Evolutionary conservation across 768 basidiomycete species (phyloP), one percentile per base, ranked within the genome.

Genomic region (Chalciporus sphaerocephalus): DNA sequence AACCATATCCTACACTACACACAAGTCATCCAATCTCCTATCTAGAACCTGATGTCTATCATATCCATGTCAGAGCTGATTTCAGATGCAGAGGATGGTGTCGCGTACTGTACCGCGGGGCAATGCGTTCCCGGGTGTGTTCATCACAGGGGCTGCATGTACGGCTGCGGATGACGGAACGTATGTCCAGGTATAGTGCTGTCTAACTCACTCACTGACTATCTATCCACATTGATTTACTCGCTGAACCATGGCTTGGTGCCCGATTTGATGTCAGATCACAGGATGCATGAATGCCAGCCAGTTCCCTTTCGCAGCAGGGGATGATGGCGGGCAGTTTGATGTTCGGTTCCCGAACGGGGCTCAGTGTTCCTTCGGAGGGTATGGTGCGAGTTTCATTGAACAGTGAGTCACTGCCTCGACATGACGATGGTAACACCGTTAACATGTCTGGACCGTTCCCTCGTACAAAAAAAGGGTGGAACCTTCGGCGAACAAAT

Each of bases 361-460:
- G n/a, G 76, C 76, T 16, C 72, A 74, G 39, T 78, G 76, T 58
- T 66, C 67, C 3, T 78, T 72, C 45, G 76, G 76, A 33, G 76
- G 76, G 5, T 71, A 69, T 35, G 74, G 69, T 5, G 73, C 74
- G 30, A 78, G 76, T 45, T 78, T 78, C 47, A 75, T 78, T 30
- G 67, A 77, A 55, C 66, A 69, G 77, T 76, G 47, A 53, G 74
- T 32, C 12, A 1, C 21, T 35, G 16, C 35, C 7, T 23, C 12
- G 11, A 4, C 20, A 23, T 27, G 12, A 22, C n/a, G 27, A 22
- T 28, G 25, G 24, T 32, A 24, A 18, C 9, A 13, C 52, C 34
- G 40, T 27, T 5, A 13, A 36, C 33, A n/a, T 27, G 22, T 44
- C 17, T 11, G 6, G 18, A 46, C 40, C 7, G 9, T 12, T 16